Evolutionary conservation across 1,139 yeast genomes (phyloP), one percentile per base, ranked within the genome.

Genomic region (Geotrichum candidum): DNA sequence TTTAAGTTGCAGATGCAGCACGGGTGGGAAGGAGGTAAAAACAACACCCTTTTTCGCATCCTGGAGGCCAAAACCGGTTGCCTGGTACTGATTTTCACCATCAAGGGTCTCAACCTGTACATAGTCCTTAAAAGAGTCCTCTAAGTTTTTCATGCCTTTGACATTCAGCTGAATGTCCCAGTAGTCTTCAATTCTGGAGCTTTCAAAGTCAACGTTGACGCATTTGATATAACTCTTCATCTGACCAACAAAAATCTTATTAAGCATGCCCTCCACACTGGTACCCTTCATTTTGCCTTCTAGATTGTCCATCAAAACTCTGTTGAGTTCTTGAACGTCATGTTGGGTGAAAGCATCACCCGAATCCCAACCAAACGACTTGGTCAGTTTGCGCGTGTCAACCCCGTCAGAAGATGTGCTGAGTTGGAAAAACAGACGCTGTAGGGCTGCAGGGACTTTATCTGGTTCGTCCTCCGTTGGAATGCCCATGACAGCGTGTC

Each of bases 81-180:
- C 98, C 66, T 88, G 94, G 73, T 94, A 94, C 75, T 91, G 95
- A 73, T 94, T 94, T 72, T 95, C 99, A 38, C 98, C 99, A 66
- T 89, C 88, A 71, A 94, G 80, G 76, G 89, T 82, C 76, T 94
- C 99, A 53, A 87, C 86, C 68, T 90, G 96, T 61, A 92, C 85
- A 72, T 94, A 94, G 72, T 91, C 90, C 61, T 84, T 82, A 73
- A 94, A 94, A 0, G 97, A 87, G 58, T 86, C 87, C 65, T 83
- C 79, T 56, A 94, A 80, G 67, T 85, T 85, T 62, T 79, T 81
- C 79, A 91, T 82, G 38, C 94, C 90, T 73, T 90, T 90, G 29
- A 94, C 99, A 71, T 94, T 94, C 67, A 94, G 79, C 74, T 95
- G 99, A 65, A 94, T 88, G 77, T 94, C 99, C 99, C 99, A 94